These are phyloP conservation scores for Lepidium aucheri DNA, from an alignment of 345 rosid species.

Conservation along the genomic window DNA sequence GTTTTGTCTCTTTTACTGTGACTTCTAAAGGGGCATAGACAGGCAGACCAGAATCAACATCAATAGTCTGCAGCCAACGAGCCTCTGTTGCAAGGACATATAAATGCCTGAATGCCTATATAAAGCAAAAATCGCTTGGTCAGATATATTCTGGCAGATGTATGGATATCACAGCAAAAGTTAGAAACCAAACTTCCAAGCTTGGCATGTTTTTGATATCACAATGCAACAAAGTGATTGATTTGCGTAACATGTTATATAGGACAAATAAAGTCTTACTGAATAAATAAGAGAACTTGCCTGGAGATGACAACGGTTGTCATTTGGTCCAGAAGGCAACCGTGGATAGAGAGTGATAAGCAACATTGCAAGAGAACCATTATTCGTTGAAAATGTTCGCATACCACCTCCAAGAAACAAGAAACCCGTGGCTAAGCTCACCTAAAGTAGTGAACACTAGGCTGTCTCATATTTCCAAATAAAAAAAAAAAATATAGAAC, in stretches of 20 bases:
- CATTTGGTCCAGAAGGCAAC: conserved; percentile 93
- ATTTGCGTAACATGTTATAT: not conserved
- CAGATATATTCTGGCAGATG: conserved; percentile 11
- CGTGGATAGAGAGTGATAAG: conserved; percentile 88
- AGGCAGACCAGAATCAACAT: conserved; percentile 91
- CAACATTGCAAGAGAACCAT: conserved; percentile 76
- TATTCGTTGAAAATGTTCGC: conserved; percentile 82
- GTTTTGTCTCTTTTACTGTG: conserved; percentile 68
- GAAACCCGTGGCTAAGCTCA: conserved; percentile 90
- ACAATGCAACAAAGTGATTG: conserved; percentile 9
- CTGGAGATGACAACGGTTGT: conserved; percentile 99
- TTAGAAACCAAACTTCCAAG: conserved; percentile 11
- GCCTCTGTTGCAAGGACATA: conserved; percentile 94
- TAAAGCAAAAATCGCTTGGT: conserved; percentile 3
- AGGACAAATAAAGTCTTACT: not conserved
- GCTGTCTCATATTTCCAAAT: conserved; percentile 5
- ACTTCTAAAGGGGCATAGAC: conserved; percentile 92
- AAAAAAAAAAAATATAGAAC: not conserved
- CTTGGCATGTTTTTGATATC: conserved; percentile 3
- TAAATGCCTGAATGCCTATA: conserved; percentile 94
- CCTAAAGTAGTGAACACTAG: conserved; percentile 37
- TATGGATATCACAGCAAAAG: conserved; percentile 6
- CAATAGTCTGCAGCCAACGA: conserved; percentile 95
- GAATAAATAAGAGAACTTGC: conserved; percentile 29
- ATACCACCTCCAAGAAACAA: conserved; percentile 96